Conservation (phyloP, 495 filamentous ascomycete genomes). For the Geoglossum glabrum region DNA sequence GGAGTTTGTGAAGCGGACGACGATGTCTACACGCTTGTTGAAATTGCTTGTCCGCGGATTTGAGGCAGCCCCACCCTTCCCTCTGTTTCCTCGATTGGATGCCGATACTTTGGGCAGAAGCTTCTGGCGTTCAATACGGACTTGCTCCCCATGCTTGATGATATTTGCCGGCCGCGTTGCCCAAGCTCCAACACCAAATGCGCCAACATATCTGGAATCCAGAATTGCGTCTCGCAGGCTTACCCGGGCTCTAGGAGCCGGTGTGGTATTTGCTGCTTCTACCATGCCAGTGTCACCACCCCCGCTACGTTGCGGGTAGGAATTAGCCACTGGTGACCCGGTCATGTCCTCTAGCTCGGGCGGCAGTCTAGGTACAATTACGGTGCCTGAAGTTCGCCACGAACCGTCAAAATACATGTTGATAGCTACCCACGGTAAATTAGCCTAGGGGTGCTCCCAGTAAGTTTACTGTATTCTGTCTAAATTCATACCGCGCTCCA, state of each 20-base stretch:
- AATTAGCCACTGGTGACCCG: neutral
- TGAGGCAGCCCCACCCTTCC: conserved; percentile 20
- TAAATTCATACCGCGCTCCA: conserved; percentile 20
- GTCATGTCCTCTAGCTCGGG: neutral
- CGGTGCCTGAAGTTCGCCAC: conserved; percentile 33
- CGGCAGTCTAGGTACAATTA: conserved; percentile 10
- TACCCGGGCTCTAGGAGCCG: neutral
- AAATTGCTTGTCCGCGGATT: conserved; percentile 15
- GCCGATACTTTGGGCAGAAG: conserved; percentile 36
- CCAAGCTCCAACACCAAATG: conserved; percentile 85
- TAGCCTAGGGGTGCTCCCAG: neutral
- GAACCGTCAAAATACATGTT: conserved; percentile 85
- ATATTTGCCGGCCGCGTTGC: conserved; percentile 70
- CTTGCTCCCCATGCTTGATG: conserved; percentile 52
- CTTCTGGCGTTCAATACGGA: conserved; percentile 74
- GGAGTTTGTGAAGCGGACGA: conserved; percentile 81
- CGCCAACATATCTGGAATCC: conserved; percentile 58
- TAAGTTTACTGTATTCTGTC: neutral
- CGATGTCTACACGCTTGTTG: conserved; percentile 47
- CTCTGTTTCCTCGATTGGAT: conserved; percentile 26
- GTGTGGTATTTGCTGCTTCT: neutral
- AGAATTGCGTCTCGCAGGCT: conserved; percentile 26
- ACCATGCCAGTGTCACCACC: neutral
- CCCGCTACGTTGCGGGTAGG: neutral
- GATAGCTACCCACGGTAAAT: conserved; percentile 17